phyloP scores from a whole-genome alignment of 1,284 basidiomycete genomes.

The Naganishia albida region DNA sequence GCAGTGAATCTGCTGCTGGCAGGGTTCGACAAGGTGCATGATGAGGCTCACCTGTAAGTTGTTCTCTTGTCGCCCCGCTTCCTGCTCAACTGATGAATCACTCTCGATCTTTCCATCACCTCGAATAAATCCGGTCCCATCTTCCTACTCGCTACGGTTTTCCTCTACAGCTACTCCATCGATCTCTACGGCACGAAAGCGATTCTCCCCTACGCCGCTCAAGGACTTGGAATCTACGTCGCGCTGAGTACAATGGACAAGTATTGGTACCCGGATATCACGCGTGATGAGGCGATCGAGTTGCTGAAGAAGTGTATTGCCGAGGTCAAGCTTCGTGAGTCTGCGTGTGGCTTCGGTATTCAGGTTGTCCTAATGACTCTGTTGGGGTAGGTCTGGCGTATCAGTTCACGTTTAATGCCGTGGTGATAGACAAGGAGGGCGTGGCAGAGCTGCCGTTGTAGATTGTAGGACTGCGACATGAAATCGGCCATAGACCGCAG shows the following conservation, averaged over 20 bases:
- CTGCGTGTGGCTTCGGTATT: background rate
- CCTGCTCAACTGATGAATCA: background rate
- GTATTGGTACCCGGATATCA: slow-evolving; percentile 58
- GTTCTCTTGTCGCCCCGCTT: background rate
- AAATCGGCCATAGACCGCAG: background rate
- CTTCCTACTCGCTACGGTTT: background rate
- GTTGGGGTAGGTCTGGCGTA: slow-evolving; percentile 64
- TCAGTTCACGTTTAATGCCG: slow-evolving; percentile 81
- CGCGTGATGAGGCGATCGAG: slow-evolving; percentile 74
- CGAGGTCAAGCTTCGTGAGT: slow-evolving; percentile 77
- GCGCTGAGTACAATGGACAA: slow-evolving; percentile 87
- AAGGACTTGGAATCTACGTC: slow-evolving; percentile 94
- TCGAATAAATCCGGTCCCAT: no score
- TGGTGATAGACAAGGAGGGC: slow-evolving; percentile 88
- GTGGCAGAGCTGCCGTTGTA: slow-evolving; percentile 73
- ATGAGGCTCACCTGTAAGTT: slow-evolving; percentile 57
- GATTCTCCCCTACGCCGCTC: slow-evolving; percentile 88
- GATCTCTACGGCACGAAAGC: slow-evolving; percentile 91
- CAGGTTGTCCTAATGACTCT: background rate
- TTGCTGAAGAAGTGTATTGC: slow-evolving; percentile 81
- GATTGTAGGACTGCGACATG: background rate
- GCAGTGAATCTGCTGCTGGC: slow-evolving; percentile 89
- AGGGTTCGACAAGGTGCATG: slow-evolving; percentile 74
- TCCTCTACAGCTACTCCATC: slow-evolving; percentile 71
- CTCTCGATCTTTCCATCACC: background rate